phyloP scores from a whole-genome alignment of 2,329 filamentous ascomycete genomes.

The Fusarium sp. region DNA sequence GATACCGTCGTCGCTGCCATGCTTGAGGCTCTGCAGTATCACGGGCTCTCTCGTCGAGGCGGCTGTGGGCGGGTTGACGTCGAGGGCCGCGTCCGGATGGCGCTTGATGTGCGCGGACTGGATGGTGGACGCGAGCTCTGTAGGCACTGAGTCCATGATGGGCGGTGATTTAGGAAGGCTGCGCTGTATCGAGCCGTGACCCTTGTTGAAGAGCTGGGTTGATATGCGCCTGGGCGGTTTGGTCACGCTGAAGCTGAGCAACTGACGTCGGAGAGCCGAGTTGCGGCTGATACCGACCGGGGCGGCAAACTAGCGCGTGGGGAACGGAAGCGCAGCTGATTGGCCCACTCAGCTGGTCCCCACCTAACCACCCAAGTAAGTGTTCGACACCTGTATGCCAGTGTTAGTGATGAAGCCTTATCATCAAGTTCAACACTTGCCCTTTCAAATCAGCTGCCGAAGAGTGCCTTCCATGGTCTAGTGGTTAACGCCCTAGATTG shows the following conservation, averaged over 20 bases:
- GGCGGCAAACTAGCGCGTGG: conserved; percentile 40
- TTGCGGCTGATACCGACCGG: conserved; percentile 40
- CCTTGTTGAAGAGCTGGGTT: background rate
- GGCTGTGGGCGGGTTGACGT: conserved; percentile 81
- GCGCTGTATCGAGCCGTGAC: background rate
- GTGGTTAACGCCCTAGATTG: background rate
- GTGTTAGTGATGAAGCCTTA: background rate
- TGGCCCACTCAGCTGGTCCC: background rate
- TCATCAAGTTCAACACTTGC: background rate
- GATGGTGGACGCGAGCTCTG: conserved; percentile 78
- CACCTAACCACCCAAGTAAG: background rate
- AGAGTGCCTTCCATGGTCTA: background rate
- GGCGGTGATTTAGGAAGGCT: background rate
- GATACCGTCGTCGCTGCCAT: conserved; percentile 46
- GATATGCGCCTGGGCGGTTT: background rate
- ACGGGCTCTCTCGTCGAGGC: conserved; percentile 62
- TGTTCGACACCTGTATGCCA: background rate
- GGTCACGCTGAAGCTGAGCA: background rate
- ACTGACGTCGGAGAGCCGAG: conserved; percentile 33
- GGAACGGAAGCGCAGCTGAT: background rate
- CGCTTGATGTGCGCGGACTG: conserved; percentile 81
- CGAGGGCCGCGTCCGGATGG: conserved; percentile 73
- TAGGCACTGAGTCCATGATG: conserved; percentile 63
- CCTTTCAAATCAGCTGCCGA: background rate
- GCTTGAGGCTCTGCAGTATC: conserved; percentile 36